These are phyloP conservation scores for Waltiozyma sp. DNA, from an alignment of 1,139 yeast species.

Conservation along the genomic window DNA sequence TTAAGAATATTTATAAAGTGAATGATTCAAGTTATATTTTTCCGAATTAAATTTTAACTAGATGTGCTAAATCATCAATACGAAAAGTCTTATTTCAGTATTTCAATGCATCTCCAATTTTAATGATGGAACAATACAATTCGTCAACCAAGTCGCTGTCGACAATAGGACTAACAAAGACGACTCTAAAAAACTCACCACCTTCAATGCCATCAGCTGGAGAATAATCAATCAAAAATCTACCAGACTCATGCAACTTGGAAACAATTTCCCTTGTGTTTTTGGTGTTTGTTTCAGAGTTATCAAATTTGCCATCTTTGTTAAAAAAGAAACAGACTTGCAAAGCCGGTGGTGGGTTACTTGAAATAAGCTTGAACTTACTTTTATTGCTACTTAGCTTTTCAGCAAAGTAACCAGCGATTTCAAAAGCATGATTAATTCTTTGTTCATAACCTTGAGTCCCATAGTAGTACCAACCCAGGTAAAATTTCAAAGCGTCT, in stretches of 20 bases:
- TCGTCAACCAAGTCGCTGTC: constrained; percentile 30
- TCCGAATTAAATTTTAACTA: too few species aligned
- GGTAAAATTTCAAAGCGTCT: constrained; percentile 67
- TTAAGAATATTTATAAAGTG: too few species aligned
- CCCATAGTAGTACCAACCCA: constrained; percentile 80
- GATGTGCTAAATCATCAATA: too few species aligned
- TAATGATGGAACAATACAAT: constrained; percentile 12
- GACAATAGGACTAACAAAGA: constrained; percentile 63
- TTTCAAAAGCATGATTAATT: constrained; percentile 60
- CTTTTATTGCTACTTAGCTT: constrained; percentile 23
- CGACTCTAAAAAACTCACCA: constrained; percentile 82
- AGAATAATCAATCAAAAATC: constrained; percentile 71
- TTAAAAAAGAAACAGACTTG: constrained; percentile 78
- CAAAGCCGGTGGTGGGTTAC: constrained; percentile 59
- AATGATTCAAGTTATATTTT: too few species aligned
- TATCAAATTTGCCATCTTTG: constrained; percentile 26
- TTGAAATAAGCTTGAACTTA: constrained; percentile 42
- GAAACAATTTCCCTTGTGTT: constrained; percentile 56
- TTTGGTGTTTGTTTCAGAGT: constrained; percentile 34
- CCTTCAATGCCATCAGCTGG: constrained; percentile 47
- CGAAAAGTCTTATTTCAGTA: too few species aligned
- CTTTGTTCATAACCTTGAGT: constrained; percentile 43
- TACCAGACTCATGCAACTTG: constrained; percentile 49
- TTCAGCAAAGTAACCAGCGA: constrained; percentile 49
- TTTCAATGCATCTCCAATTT: constrained; percentile 6